These are phyloP conservation scores for Pseudonectria foliicola DNA, from an alignment of 2,329 filamentous ascomycete genomes.

Conservation along the genomic window DNA sequence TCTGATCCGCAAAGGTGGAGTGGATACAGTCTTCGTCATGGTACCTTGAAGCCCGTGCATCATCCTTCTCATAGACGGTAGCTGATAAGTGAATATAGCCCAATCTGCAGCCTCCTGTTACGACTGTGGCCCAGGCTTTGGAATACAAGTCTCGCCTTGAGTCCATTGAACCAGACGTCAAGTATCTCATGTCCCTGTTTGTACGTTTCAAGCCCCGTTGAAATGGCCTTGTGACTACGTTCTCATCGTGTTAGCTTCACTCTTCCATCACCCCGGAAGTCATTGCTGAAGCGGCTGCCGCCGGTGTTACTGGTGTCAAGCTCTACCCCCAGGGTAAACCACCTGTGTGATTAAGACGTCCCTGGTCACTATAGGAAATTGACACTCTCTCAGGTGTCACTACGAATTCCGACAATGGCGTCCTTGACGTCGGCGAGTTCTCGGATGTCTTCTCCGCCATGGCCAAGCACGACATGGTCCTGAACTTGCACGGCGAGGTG, in stretches of 20 bases:
- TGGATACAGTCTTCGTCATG: slow-evolving; percentile 54
- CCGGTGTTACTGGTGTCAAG: slow-evolving; percentile 67
- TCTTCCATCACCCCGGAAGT: slow-evolving; percentile 57
- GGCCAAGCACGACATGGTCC: slow-evolving; percentile 73
- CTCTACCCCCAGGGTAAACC: slow-evolving; percentile 50
- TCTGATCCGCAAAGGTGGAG: slow-evolving; percentile 51
- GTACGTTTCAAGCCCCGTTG: slow-evolving; percentile 22
- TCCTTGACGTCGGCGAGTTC: slow-evolving; percentile 62
- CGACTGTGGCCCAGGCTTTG: slow-evolving; percentile 40
- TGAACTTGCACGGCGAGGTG: slow-evolving; percentile 90
- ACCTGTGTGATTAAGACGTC: not conserved
- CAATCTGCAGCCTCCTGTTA: slow-evolving; percentile 14
- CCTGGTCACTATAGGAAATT: slow-evolving; percentile 3
- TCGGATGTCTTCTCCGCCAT: slow-evolving; percentile 82
- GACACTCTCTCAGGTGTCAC: slow-evolving; percentile 42
- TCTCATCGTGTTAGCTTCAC: slow-evolving; percentile 37
- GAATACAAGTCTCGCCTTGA: slow-evolving; percentile 58
- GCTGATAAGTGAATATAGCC: not conserved
- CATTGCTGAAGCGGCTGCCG: slow-evolving; percentile 64
- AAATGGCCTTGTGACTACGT: not conserved
- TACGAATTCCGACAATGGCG: slow-evolving; percentile 62
- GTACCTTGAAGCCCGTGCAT: slow-evolving; percentile 4
- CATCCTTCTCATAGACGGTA: not conserved
- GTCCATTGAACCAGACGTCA: slow-evolving; percentile 53
- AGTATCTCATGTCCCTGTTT: slow-evolving; percentile 69